These are phyloP conservation scores for Platanthera guangdongensis DNA, from an alignment of 106 monocot genomes.

Conservation along the genomic window DNA sequence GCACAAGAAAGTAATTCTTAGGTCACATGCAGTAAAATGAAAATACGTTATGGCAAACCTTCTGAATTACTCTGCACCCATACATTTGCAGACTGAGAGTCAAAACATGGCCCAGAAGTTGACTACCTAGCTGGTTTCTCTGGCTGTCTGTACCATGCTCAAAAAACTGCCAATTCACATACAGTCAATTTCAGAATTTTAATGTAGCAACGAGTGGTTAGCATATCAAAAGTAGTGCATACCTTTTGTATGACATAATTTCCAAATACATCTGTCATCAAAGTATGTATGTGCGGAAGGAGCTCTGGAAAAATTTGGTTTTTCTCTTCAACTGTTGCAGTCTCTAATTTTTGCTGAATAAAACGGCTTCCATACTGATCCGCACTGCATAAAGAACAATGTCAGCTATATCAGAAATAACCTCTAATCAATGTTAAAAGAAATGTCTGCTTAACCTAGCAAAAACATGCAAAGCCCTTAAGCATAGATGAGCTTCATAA, in stretches of 20 bases:
- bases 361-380: constrained; percentile 92
- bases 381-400: constrained; percentile 27
- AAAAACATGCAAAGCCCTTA: neutral
- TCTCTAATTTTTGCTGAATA: constrained; percentile 89
- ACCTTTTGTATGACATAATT: constrained; percentile 98
- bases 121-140: constrained; percentile 60
- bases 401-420: neutral
- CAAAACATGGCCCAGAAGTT: constrained; percentile 65
- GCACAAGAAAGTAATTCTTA: neutral
- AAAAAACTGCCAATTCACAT: constrained; percentile 57
- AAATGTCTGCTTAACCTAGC: neutral
- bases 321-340: constrained; percentile 62
- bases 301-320: constrained; percentile 78
- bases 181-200: constrained; percentile 1
- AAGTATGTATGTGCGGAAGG: constrained; percentile 52
- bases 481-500: neutral
- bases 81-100: constrained; percentile 89
- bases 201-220: neutral
- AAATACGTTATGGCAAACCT: constrained; percentile 32
- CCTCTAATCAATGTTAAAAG: neutral
- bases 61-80: constrained; percentile 94
- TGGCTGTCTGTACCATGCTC: constrained; percentile 76
- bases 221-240: constrained; percentile 7
- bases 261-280: constrained; percentile 94
- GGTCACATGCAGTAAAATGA: neutral